Percentiles rank a stretch among this genome's conserved stretches.
phyloP scores from a whole-genome alignment of 2,329 filamentous ascomycete genomes.

The Colletotrichum phormii region DNA sequence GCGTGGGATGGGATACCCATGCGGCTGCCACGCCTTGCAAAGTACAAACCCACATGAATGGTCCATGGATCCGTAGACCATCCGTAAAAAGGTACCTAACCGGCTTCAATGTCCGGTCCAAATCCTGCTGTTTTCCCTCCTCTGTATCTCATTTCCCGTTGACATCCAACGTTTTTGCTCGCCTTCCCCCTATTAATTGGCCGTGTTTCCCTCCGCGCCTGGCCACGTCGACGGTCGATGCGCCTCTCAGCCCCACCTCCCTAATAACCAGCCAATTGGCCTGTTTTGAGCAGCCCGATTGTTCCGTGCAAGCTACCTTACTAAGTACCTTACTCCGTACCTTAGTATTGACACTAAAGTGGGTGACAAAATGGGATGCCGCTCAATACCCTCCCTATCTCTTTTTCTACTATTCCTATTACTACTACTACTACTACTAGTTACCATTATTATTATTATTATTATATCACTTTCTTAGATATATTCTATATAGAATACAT shows the following conservation, averaged over 20 bases:
- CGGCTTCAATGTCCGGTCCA: not conserved
- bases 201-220: not conserved
- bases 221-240: not conserved
- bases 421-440: no score
- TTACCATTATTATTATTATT: no score
- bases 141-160: conserved; percentile 17
- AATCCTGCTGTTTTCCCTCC: conserved; percentile 12
- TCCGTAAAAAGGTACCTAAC: not conserved
- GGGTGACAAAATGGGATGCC: no score
- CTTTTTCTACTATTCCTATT: no score
- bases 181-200: conserved; percentile 4
- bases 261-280: not conserved
- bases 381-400: no score
- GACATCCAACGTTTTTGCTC: not conserved
- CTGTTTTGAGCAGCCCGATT: not conserved
- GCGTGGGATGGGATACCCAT: not conserved
- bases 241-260: not conserved
- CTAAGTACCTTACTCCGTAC: no score
- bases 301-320: not conserved
- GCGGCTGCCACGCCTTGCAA: not conserved
- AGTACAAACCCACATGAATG: not conserved
- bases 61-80: not conserved
- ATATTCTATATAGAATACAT: no score
- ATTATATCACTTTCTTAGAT: no score
- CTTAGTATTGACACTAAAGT: no score